These are phyloP conservation scores for Neopestalotiopsis sp. DNA, from an alignment of 2,329 filamentous ascomycete genomes.

Conservation along the genomic window DNA sequence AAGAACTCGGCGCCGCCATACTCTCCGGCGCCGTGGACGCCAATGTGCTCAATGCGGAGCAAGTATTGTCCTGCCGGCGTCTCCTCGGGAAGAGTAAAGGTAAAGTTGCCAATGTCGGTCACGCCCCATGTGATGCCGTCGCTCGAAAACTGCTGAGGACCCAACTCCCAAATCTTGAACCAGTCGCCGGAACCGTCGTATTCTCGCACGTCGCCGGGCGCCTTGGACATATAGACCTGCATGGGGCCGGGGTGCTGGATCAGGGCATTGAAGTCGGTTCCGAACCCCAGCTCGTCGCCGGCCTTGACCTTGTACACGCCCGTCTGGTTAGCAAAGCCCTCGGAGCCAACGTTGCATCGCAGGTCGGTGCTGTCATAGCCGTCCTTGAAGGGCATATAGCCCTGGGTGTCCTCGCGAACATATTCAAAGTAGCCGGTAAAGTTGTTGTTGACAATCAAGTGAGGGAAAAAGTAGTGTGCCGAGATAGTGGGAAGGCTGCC, in stretches of 20 bases:
- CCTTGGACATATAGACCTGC: constrained; percentile 1
- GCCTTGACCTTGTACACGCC: background rate
- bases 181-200: constrained; percentile 11
- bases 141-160: background rate
- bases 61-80: background rate
- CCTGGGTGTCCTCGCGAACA: background rate
- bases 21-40: background rate
- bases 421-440: background rate
- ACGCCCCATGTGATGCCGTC: background rate
- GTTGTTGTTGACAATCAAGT: background rate
- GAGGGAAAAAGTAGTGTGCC: constrained; percentile 2
- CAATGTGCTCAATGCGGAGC: constrained; percentile 5
- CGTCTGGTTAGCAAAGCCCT: background rate
- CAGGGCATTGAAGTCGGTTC: background rate
- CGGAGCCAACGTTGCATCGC: background rate
- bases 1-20: background rate
- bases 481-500: background rate
- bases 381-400: background rate
- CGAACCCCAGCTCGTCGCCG: background rate
- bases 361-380: background rate
- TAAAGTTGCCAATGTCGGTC: background rate
- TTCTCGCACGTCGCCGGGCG: background rate
- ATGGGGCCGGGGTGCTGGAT: constrained; percentile 3
- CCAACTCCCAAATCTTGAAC: constrained; percentile 9
- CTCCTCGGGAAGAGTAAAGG: background rate